These are phyloP conservation scores for Posidonia oceanica DNA, from an alignment of 116 monocot species.

Conservation along the genomic window DNA sequence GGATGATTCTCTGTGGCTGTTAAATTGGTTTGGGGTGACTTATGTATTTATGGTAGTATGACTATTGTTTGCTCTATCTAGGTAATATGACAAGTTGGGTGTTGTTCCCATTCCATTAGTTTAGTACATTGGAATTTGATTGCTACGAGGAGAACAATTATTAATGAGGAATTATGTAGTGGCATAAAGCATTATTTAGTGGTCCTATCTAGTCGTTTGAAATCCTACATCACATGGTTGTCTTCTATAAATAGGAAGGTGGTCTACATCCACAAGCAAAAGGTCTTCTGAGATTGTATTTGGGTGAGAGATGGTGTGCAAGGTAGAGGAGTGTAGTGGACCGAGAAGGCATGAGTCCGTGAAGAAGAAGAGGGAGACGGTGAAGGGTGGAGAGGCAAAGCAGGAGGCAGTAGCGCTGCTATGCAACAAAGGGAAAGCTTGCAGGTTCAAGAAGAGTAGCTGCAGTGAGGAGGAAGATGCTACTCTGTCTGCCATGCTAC, in stretches of 20 bases:
- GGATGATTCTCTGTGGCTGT: not conserved
- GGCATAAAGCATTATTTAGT: not conserved
- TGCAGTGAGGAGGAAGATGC: conserved; percentile 46
- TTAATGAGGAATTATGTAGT: not conserved
- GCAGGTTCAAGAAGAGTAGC: conserved; percentile 63
- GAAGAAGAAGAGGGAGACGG: conserved; percentile 23
- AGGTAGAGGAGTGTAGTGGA: conserved; percentile 5
- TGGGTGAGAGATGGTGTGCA: conserved; percentile 14
- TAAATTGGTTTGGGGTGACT: not conserved
- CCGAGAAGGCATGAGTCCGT: conserved; percentile 18
- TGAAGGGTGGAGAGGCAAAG: conserved; percentile 10
- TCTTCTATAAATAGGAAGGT: conserved; percentile 5
- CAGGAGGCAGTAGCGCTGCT: conserved; percentile 15
- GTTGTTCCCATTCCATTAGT: too few relatives aligned
- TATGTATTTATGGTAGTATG: too few relatives aligned
- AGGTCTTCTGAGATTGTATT: not conserved
- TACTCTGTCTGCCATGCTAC: conserved; percentile 39
- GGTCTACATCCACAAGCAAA: conserved; percentile 1
- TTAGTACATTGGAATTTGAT: too few relatives aligned
- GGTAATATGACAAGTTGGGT: too few relatives aligned
- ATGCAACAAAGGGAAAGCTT: conserved; percentile 42
- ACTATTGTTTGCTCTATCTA: too few relatives aligned
- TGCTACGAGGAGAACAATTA: not conserved
- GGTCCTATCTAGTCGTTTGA: not conserved
- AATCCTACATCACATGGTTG: not conserved